phyloP scores from a whole-genome alignment of 2,329 filamentous ascomycete species.

The Chalara sp. region DNA sequence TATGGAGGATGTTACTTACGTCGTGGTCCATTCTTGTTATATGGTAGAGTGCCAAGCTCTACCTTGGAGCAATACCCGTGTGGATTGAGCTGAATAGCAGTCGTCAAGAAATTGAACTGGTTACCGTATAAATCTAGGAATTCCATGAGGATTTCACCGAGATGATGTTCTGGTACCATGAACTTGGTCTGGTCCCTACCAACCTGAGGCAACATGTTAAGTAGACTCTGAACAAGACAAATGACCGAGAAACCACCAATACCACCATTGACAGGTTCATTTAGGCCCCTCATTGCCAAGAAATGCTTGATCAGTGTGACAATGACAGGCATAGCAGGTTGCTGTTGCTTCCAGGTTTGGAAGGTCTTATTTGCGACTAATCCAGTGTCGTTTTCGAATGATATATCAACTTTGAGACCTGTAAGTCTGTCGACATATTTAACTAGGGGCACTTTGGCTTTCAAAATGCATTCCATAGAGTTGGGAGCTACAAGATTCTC shows the following conservation, averaged over 20 bases:
- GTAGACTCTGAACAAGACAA: slow-evolving; percentile 83
- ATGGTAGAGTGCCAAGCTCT: slow-evolving; percentile 3
- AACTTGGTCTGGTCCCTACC: slow-evolving; percentile 43
- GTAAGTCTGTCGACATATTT: slow-evolving; percentile 81
- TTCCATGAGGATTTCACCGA: slow-evolving; percentile 76
- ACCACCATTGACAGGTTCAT: slow-evolving; percentile 86
- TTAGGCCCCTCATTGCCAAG: slow-evolving; percentile 78
- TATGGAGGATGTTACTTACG: slow-evolving; percentile 16
- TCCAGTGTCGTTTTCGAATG: slow-evolving; percentile 86
- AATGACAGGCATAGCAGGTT: slow-evolving; percentile 78
- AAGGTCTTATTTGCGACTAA: slow-evolving; percentile 77
- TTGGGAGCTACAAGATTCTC: slow-evolving; percentile 49
- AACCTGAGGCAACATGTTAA: slow-evolving; percentile 71
- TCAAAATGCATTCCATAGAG: slow-evolving; percentile 60
- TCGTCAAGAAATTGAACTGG: slow-evolving; percentile 61
- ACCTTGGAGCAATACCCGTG: slow-evolving; percentile 76
- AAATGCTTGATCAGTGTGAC: slow-evolving; percentile 91
- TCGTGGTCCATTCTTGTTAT: slow-evolving; percentile 37
- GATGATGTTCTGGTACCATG: slow-evolving; percentile 55
- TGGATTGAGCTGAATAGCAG: slow-evolving; percentile 70
- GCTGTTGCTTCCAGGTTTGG: slow-evolving; percentile 67
- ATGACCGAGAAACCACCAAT: slow-evolving; percentile 92
- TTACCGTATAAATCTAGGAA: slow-evolving; percentile 90
- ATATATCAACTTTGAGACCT: slow-evolving; percentile 81
- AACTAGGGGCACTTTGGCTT: slow-evolving; percentile 82